Percentiles rank a stretch among this genome's conserved stretches.
Evolutionary conservation across 768 basidiomycete genomes (phyloP).

Genomic region (Cubamyces sp.): DNA sequence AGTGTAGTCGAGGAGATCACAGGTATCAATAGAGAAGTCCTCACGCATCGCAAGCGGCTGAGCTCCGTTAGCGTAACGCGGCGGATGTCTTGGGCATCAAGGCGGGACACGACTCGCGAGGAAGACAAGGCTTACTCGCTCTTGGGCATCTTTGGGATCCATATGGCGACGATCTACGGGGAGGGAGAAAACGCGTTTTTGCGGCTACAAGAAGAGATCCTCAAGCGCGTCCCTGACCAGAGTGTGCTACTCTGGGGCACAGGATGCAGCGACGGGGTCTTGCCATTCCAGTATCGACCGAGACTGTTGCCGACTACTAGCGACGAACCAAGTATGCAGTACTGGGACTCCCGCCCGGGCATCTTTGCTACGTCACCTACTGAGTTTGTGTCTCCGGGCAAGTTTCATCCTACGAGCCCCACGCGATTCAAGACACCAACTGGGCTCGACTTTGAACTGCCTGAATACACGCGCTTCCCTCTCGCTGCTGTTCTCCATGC

Average conservation of each 20-base stretch:
- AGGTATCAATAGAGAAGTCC: slow-evolving; percentile 9
- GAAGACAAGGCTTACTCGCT: slow-evolving; percentile 26
- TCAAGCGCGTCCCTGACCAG: slow-evolving; percentile 21
- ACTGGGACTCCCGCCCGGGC: no score
- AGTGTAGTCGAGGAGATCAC: slow-evolving; percentile 16
- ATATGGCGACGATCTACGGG: slow-evolving; percentile 21
- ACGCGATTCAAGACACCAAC: no score
- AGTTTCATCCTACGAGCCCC: no score
- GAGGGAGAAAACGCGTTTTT: slow-evolving; percentile 19
- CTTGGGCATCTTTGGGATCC: slow-evolving; percentile 22
- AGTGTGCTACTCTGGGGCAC: slow-evolving; percentile 21
- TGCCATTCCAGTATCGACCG: slow-evolving; percentile 1
- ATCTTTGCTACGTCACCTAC: no score
- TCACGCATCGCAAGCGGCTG: slow-evolving; percentile 6
- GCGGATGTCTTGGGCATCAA: slow-evolving; percentile 24
- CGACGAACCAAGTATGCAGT: slow-evolving; percentile 17
- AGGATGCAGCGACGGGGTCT: background rate
- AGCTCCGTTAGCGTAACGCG: slow-evolving; percentile 17
- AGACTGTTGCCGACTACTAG: background rate
- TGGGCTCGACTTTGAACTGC: no score
- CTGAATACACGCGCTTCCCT: slow-evolving; percentile 10
- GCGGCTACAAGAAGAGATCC: slow-evolving; percentile 21
- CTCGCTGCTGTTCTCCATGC: slow-evolving; percentile 8
- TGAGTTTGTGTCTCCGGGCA: no score
- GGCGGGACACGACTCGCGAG: slow-evolving; percentile 16